phyloP scores from a whole-genome alignment of 768 basidiomycete species.

The Tricholoma hemisulphureum region DNA sequence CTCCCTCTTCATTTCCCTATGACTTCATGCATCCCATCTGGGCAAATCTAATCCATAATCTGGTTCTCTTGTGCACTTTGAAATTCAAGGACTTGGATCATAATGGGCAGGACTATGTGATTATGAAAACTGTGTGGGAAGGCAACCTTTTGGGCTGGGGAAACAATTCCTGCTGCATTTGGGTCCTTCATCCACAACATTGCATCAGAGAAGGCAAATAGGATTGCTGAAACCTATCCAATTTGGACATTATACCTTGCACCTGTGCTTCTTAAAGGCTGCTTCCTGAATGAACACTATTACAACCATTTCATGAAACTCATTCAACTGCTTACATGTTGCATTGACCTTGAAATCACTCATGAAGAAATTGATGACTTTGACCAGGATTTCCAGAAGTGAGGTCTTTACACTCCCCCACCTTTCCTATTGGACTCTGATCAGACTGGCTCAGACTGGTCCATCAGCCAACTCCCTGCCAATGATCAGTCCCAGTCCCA shows the following conservation, averaged over 20 bases:
- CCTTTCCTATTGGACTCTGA: no score
- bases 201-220: neutral
- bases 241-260: constrained; percentile 41
- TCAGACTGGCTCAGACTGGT: no score
- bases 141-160: constrained; percentile 29
- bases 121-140: constrained; percentile 29
- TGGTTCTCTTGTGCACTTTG: constrained; percentile 41
- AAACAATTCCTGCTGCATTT: constrained; percentile 39
- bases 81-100: constrained; percentile 40
- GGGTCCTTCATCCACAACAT: constrained; percentile 21
- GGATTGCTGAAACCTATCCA: constrained; percentile 37
- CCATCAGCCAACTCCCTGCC: no score
- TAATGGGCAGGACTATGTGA: constrained; percentile 29
- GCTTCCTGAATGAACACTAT: constrained; percentile 33
- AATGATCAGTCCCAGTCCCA: no score
- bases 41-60: constrained; percentile 42
- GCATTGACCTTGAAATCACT: no score
- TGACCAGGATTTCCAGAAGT: neutral
- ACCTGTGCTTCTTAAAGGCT: constrained; percentile 34
- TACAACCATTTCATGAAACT: constrained; percentile 28
- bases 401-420: no score
- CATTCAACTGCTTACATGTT: constrained; percentile 14
- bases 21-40: constrained; percentile 51
- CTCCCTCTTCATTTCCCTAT: constrained; percentile 40
- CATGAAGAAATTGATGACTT: no score